Evolutionary conservation across 192 early-diverging fungal genomes (phyloP).

Genomic region (Blastocladiella britannica): DNA sequence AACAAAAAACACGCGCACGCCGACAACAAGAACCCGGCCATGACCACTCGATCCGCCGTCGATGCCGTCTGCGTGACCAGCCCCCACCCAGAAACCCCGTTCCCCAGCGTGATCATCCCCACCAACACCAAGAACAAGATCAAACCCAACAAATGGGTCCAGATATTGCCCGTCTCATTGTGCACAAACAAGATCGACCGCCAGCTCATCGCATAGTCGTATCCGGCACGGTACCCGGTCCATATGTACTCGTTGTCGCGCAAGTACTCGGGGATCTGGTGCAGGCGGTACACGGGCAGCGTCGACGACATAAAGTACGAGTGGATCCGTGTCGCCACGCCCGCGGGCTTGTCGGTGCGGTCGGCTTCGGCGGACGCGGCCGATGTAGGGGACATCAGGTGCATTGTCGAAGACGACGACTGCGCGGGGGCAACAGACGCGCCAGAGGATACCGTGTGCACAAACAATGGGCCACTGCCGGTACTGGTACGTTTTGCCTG

Average conservation of each 20-base stretch:
- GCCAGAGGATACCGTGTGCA: too few species aligned
- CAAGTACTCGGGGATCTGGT: background rate
- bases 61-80: constrained; percentile 6
- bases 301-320: too few species aligned
- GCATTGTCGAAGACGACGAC: too few species aligned
- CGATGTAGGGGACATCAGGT: too few species aligned
- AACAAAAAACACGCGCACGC: constrained; percentile 8
- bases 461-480: too few species aligned
- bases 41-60: constrained; percentile 25
- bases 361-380: too few species aligned
- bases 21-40: constrained; percentile 31
- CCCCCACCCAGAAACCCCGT: constrained; percentile 8
- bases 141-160: constrained; percentile 39
- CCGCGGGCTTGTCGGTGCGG: too few species aligned
- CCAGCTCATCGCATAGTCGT: constrained; percentile 25
- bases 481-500: too few species aligned
- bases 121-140: constrained; percentile 27
- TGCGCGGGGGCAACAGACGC: too few species aligned
- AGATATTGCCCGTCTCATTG: constrained; percentile 50
- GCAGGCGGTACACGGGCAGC: background rate
- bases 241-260: constrained; percentile 16
- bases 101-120: constrained; percentile 24
- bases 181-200: constrained; percentile 39
- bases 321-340: too few species aligned
- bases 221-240: constrained; percentile 31